These are phyloP conservation scores for Austroboletus olivaceoglutinosus DNA, from an alignment of 1,284 basidiomycete genomes.

Conservation along the genomic window DNA sequence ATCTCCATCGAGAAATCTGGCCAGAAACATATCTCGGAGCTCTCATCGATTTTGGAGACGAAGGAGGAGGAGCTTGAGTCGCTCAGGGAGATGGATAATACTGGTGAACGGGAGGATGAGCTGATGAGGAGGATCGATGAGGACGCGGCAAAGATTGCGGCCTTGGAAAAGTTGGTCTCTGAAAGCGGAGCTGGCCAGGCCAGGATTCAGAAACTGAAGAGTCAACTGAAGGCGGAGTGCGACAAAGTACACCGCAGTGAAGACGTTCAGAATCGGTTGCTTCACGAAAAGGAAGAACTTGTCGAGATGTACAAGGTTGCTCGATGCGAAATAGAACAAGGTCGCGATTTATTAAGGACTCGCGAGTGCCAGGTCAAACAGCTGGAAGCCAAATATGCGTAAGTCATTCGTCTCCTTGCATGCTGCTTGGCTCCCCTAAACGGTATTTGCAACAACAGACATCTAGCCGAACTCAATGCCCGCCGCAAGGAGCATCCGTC, in stretches of 20 bases:
- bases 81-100: slow-evolving; percentile 37
- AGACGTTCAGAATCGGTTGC: slow-evolving; percentile 29
- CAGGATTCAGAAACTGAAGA: slow-evolving; percentile 40
- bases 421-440: not conserved
- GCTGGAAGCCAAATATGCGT: slow-evolving; percentile 22
- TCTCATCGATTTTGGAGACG: slow-evolving; percentile 47
- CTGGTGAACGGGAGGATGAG: slow-evolving; percentile 51
- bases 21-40: slow-evolving; percentile 41
- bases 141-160: slow-evolving; percentile 58
- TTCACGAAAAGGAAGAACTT: slow-evolving; percentile 30
- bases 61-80: slow-evolving; percentile 57
- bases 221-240: slow-evolving; percentile 43
- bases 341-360: slow-evolving; percentile 9
- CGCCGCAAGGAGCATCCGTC: slow-evolving; percentile 1
- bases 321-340: slow-evolving; percentile 14
- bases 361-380: slow-evolving; percentile 24
- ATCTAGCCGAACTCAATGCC: slow-evolving; percentile 19
- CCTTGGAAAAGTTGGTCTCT: slow-evolving; percentile 46
- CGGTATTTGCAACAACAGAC: not conserved
- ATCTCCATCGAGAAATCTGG: slow-evolving; percentile 50
- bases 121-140: slow-evolving; percentile 61
- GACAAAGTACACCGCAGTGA: slow-evolving; percentile 40
- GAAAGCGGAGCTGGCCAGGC: slow-evolving; percentile 41
- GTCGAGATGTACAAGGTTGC: slow-evolving; percentile 10
- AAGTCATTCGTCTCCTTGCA: slow-evolving; percentile 8